phyloP scores from a whole-genome alignment of 495 filamentous ascomycete species.

The Lasiosphaeria hispida region DNA sequence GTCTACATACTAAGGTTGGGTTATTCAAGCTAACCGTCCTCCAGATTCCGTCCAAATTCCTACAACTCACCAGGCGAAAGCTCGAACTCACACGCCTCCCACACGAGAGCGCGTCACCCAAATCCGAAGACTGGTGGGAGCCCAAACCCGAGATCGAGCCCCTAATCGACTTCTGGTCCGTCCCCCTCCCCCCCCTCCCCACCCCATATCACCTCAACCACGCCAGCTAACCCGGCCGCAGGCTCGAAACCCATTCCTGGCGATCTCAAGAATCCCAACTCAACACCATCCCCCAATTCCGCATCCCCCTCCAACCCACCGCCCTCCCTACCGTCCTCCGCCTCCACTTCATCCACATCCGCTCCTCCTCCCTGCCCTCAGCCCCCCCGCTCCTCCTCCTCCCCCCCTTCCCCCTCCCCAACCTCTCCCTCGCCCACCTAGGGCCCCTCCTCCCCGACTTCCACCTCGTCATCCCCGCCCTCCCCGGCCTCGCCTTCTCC shows the following conservation, averaged over 20 bases:
- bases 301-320: slow-evolving; percentile 47
- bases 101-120: slow-evolving; percentile 40
- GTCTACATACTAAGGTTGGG: slow-evolving; percentile 3
- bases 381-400: slow-evolving; percentile 62
- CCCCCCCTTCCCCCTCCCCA: slow-evolving; percentile 69
- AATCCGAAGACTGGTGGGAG: slow-evolving; percentile 4
- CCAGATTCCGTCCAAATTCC: slow-evolving; percentile 50
- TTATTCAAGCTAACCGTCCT: neutral
- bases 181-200: neutral
- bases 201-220: neutral
- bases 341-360: slow-evolving; percentile 57
- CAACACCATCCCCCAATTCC: slow-evolving; percentile 61
- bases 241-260: slow-evolving; percentile 63
- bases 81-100: slow-evolving; percentile 55
- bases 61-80: slow-evolving; percentile 53
- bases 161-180: slow-evolving; percentile 54
- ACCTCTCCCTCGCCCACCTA: slow-evolving; percentile 64
- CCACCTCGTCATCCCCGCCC: slow-evolving; percentile 65
- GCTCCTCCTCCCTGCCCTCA: slow-evolving; percentile 42
- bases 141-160: slow-evolving; percentile 41
- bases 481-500: slow-evolving; percentile 74
- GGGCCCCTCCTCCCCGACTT: slow-evolving; percentile 60
- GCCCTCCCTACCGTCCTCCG: slow-evolving; percentile 33
- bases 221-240: slow-evolving; percentile 18
- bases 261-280: slow-evolving; percentile 52